These are phyloP conservation scores for Arthroderma sp. DNA, from an alignment of 2,329 filamentous ascomycete species.

Conservation along the genomic window DNA sequence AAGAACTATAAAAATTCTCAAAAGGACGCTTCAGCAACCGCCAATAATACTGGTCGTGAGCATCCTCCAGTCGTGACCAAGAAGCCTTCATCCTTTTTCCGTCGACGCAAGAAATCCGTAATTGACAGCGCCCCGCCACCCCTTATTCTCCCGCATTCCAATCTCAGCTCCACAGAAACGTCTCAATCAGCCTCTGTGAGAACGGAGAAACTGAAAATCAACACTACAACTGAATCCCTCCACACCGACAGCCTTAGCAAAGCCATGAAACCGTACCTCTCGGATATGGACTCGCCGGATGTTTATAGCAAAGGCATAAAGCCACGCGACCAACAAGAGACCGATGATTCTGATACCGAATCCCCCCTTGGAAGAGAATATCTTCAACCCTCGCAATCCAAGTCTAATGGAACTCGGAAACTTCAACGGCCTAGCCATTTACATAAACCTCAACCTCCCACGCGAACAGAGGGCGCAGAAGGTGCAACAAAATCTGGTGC, in stretches of 20 bases:
- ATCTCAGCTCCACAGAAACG: slow-evolving; percentile 22
- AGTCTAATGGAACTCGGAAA: background rate
- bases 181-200: slow-evolving; percentile 18
- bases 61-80: slow-evolving; percentile 53
- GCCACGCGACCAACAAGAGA: slow-evolving; percentile 16
- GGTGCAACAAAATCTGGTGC: background rate
- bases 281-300: slow-evolving; percentile 18
- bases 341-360: slow-evolving; percentile 3
- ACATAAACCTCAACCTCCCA: too few species aligned
- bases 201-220: slow-evolving; percentile 13
- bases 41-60: slow-evolving; percentile 22
- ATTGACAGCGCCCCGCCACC: slow-evolving; percentile 52
- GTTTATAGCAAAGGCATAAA: slow-evolving; percentile 18
- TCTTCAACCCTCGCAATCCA: background rate
- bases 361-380: background rate
- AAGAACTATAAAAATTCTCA: slow-evolving; percentile 21
- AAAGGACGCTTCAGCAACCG: slow-evolving; percentile 18
- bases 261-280: slow-evolving; percentile 76
- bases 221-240: slow-evolving; percentile 36
- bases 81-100: slow-evolving; percentile 89
- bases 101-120: slow-evolving; percentile 81
- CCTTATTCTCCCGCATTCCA: slow-evolving; percentile 35
- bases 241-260: slow-evolving; percentile 70
- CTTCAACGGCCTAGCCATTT: background rate
- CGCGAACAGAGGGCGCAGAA: background rate